Evolutionary conservation across 164 flowering plant genomes (phyloP).

Genomic region (Nymphaea colorata): DNA sequence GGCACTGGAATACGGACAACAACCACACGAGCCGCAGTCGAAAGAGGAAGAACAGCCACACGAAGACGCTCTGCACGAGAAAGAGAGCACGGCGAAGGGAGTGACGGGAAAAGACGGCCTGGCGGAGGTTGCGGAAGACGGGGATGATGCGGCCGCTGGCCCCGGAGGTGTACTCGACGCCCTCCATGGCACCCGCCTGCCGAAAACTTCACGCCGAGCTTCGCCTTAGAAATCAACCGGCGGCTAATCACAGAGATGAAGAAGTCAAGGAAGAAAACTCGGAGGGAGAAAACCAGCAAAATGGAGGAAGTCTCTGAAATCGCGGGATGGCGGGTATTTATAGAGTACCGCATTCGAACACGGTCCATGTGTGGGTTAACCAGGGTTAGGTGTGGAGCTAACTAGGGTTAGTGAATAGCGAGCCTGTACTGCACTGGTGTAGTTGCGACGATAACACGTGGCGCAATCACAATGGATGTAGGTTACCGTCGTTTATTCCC

Average conservation of each 20-base stretch:
- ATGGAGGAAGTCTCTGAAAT: neutral
- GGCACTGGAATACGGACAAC: neutral
- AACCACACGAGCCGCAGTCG: neutral
- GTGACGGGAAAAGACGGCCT: conserved; percentile 22
- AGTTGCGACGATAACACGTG: too few relatives aligned
- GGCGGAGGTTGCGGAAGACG: conserved; percentile 37
- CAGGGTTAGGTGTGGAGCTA: neutral
- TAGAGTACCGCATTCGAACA: too few relatives aligned
- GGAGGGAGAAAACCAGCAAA: neutral
- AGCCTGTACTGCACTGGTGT: too few relatives aligned
- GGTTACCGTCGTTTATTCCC: too few relatives aligned
- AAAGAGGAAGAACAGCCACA: conserved; percentile 43
- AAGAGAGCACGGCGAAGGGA: conserved; percentile 27
- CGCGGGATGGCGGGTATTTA: neutral
- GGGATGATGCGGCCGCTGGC: conserved; percentile 89
- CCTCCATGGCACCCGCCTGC: neutral
- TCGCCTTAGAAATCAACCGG: neutral
- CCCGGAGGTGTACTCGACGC: conserved; percentile 82
- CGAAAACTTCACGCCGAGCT: neutral
- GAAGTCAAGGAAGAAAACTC: neutral
- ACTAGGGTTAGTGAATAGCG: neutral
- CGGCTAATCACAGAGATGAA: neutral
- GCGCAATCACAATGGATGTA: too few relatives aligned
- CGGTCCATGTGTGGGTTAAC: too few relatives aligned
- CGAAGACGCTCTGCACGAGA: conserved; percentile 44